Evolutionary conservation across 163 green algal genomes (phyloP), one percentile per base, ranked within the genome.

Genomic region (Volvox carteri): DNA sequence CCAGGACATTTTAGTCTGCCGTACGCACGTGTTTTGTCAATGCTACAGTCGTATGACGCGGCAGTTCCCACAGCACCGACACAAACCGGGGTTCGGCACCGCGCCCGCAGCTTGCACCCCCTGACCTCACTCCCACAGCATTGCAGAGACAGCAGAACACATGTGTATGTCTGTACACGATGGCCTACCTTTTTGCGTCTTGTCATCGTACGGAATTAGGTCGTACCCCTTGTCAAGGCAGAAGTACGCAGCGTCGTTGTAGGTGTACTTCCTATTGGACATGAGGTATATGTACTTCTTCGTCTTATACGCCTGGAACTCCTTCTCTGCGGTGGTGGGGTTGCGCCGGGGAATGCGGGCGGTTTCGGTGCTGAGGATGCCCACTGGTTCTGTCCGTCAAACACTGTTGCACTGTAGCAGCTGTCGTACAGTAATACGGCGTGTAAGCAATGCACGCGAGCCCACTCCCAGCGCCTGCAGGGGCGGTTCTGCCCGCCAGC

Each of bases 261-360:
- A 86, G 3, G n/a, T 78, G 60, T 78, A 78, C 12, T 65, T 62
- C 11, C 37, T 35, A 4, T 14, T 50, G 28, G 79, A 68, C 1
- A 30, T 16, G 42, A 86, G 65, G 79, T 78, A 86, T 28, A 78
- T 44, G 42, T 78, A 50, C 30, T 87, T 87, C 81, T 80, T 79
- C 30, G 46, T 68, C n/a, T 28, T 41, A 7, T 30, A 78, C 1
- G 46, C 60, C 30, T 78, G 25, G 79, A 58, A 62, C 19, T 74
- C 7, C 54, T 74, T 72, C 2, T 37, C 77, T 85, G 77, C 25
- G 62, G n/a, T n/a, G n/a, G n/a, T n/a, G n/a, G n/a, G n/a, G n/a
- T n/a, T n/a, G n/a, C n/a, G n/a, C n/a, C n/a, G n/a, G n/a, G n/a
- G n/a, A n/a, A n/a, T n/a, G n/a, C n/a, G n/a, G n/a, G n/a, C n/a